Evolutionary conservation across 1,139 yeast genomes (phyloP), one percentile per base, ranked within the genome.

Genomic region (Geotrichum klebahnii): DNA sequence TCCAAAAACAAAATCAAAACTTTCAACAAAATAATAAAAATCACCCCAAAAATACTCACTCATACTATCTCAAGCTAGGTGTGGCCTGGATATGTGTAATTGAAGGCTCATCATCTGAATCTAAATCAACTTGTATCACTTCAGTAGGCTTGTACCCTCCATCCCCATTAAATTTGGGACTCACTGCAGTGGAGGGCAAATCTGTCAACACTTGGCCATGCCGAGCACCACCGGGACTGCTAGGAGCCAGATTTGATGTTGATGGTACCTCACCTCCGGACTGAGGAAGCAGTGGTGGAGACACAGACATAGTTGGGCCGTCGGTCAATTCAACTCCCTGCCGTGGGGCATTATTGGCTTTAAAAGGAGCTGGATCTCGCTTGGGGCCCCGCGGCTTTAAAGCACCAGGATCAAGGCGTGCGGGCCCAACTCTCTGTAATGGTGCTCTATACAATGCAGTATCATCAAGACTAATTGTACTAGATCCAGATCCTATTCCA

Each of bases 101-200:
- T 12, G 51, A 46, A 12, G 51, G 51, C 41, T 48, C 51, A 14
- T 48, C 51, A 26, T 48, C 51, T 14, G 50, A 47, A 20, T 47
- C 50, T 8, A 29, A 22, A 19, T 42, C 51, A 37, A 37, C 32
- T 31, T 33, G 37, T 2, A 33, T 19, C 10, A 9, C 17, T 8
- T 26, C 36, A 17, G 29, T 35, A 35, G 35, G 28, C 4, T 19
- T 20, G 5, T 42, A 26, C 16, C 29, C 20, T 23, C 22, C 17
- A 3, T 26, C 43, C n/a, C n/a, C n/a, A n/a, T n/a, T n/a, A n/a
- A n/a, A n/a, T n/a, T n/a, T n/a, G n/a, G n/a, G n/a, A n/a, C n/a
- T n/a, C n/a, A n/a, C n/a, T n/a, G n/a, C n/a, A 2, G 38, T 17
- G 2, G 41, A 16, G 6, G 16, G 17, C 32, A 44, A 17, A 8